phyloP scores from a whole-genome alignment of 2,329 filamentous ascomycete genomes.

The Balansia obtecta region DNA sequence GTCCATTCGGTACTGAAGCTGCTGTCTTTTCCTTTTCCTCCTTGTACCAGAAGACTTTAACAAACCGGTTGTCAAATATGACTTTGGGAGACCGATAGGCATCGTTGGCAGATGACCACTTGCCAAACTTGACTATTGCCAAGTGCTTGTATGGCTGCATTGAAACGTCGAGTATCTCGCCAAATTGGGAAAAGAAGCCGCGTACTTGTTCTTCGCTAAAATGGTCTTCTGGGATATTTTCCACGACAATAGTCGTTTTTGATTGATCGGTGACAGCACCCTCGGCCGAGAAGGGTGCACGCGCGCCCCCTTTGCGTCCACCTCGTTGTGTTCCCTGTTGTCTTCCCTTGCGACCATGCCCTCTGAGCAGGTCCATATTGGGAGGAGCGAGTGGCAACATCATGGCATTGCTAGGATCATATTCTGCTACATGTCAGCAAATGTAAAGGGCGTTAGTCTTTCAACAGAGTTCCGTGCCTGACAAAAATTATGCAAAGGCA shows the following conservation, averaged over 20 bases:
- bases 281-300: constrained; percentile 50
- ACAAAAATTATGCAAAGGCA: too few relatives aligned
- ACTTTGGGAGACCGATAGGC: constrained; percentile 68
- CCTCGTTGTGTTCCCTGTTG: constrained; percentile 17
- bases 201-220: constrained; percentile 54
- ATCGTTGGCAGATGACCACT: constrained; percentile 51
- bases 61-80: constrained; percentile 76
- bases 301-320: constrained; percentile 23
- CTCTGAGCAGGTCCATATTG: constrained; percentile 18
- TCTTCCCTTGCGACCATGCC: constrained; percentile 21
- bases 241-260: constrained; percentile 60
- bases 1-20: constrained; percentile 17
- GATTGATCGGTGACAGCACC: constrained; percentile 50
- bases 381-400: constrained; percentile 10
- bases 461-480: not conserved
- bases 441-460: too few relatives aligned
- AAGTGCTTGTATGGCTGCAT: constrained; percentile 55
- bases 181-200: constrained; percentile 61
- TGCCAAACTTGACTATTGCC: constrained; percentile 57
- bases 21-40: constrained; percentile 29
- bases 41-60: constrained; percentile 71
- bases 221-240: constrained; percentile 63
- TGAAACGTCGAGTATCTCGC: constrained; percentile 48
- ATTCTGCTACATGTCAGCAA: constrained; percentile 13
- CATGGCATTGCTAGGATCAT: constrained; percentile 20